Conservation (phyloP, 306 rosid genomes). For the Rosa multiflora region DNA sequence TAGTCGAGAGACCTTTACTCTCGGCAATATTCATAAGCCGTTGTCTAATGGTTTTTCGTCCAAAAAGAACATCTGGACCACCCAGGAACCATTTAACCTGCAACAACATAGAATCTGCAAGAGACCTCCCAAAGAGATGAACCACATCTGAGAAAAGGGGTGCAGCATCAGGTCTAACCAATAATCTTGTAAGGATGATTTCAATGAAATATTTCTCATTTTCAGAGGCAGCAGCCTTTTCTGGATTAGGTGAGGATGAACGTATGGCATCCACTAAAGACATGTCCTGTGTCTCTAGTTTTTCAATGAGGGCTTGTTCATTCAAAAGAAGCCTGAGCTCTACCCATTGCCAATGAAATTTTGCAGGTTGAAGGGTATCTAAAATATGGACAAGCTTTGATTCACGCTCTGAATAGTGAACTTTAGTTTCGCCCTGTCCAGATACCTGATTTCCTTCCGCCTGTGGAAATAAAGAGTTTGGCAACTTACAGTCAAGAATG, state of each 20-base stretch:
- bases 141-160: slow-evolving; percentile 85
- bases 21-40: slow-evolving; percentile 71
- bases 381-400: slow-evolving; percentile 73
- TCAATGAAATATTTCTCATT: slow-evolving; percentile 84
- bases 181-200: slow-evolving; percentile 85
- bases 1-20: slow-evolving; percentile 60
- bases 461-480: slow-evolving; percentile 38
- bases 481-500: slow-evolving; percentile 83
- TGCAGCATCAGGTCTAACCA: slow-evolving; percentile 98
- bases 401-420: slow-evolving; percentile 46
- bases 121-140: slow-evolving; percentile 91
- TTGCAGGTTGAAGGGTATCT: slow-evolving; percentile 93
- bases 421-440: slow-evolving; percentile 60
- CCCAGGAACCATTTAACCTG: slow-evolving; percentile 95
- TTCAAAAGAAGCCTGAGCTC: slow-evolving; percentile 91
- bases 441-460: slow-evolving; percentile 54
- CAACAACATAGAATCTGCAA: slow-evolving; percentile 91
- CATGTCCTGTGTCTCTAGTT: slow-evolving; percentile 51
- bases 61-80: slow-evolving; percentile 80
- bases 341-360: slow-evolving; percentile 99
- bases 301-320: slow-evolving; percentile 86
- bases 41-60: slow-evolving; percentile 86
- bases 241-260: slow-evolving; percentile 68
- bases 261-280: slow-evolving; percentile 79
- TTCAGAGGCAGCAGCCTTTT: slow-evolving; percentile 78